Conservation (phyloP, 139 green algal species). For the Dunaliella primolecta region DNA sequence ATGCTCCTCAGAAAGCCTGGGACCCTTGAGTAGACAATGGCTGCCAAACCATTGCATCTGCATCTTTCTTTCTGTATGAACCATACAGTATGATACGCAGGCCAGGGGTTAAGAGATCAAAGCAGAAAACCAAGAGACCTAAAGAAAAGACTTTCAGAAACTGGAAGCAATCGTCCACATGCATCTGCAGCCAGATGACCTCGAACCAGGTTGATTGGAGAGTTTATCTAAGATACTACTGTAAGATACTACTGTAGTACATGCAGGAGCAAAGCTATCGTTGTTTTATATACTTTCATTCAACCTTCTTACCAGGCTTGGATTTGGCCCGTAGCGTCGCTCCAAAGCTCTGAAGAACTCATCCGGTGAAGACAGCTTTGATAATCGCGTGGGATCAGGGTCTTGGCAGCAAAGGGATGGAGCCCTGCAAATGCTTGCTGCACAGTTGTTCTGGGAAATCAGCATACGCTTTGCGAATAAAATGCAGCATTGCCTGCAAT, state of each 20-base stretch:
- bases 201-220: no score
- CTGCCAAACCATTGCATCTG: no score
- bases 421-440: neutral
- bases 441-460: no score
- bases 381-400: neutral
- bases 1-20: neutral
- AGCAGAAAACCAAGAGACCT: neutral
- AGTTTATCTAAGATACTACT: no score
- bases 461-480: no score
- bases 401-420: neutral
- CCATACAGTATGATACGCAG: no score
- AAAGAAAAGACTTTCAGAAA: neutral
- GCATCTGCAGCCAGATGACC: no score
- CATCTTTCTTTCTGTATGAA: no score
- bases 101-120: no score
- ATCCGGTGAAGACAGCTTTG: neutral
- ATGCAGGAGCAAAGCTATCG: neutral
- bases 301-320: neutral
- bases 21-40: no score
- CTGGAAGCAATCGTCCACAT: neutral
- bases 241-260: neutral
- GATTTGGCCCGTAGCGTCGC: neutral
- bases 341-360: neutral
- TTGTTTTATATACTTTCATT: neutral
- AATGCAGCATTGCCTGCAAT: neutral